phyloP scores from a whole-genome alignment of 495 filamentous ascomycete genomes.

The Aspergillus bertholletiae region DNA sequence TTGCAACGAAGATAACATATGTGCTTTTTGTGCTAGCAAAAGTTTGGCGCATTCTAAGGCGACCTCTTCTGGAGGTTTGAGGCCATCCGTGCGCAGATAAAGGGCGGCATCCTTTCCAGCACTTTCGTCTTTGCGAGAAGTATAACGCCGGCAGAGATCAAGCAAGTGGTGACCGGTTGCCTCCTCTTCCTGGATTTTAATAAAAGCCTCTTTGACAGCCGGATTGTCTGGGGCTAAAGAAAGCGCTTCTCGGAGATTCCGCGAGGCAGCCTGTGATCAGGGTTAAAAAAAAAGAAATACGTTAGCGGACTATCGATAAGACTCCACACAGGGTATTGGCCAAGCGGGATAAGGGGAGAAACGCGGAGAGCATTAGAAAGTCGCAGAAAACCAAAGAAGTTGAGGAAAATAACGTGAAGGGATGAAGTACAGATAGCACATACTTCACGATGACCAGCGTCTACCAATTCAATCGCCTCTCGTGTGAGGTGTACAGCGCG shows the following conservation, averaged over 20 bases:
- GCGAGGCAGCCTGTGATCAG: conserved; percentile 47
- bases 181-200: conserved; percentile 50
- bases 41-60: conserved; percentile 53
- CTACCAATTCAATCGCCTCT: conserved; percentile 48
- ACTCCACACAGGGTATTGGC: neutral
- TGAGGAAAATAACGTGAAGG: neutral
- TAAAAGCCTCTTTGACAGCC: conserved; percentile 49
- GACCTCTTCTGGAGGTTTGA: conserved; percentile 48
- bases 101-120: conserved; percentile 56
- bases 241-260: conserved; percentile 59
- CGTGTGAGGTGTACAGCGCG: conserved; percentile 46
- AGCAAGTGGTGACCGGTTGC: conserved; percentile 46
- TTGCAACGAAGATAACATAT: conserved; percentile 37
- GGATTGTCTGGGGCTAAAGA: conserved; percentile 56
- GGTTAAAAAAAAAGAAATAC: neutral
- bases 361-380: too few relatives aligned
- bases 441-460: conserved; percentile 49
- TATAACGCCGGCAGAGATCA: conserved; percentile 52
- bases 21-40: conserved; percentile 42
- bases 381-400: neutral
- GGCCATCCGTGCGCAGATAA: conserved; percentile 50
- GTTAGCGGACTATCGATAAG: neutral
- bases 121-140: conserved; percentile 45
- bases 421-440: conserved; percentile 5
- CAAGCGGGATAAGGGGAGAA: neutral